Conservation (phyloP, 2,329 filamentous ascomycete species). For the Fusarium neocosmosporiellum region DNA sequence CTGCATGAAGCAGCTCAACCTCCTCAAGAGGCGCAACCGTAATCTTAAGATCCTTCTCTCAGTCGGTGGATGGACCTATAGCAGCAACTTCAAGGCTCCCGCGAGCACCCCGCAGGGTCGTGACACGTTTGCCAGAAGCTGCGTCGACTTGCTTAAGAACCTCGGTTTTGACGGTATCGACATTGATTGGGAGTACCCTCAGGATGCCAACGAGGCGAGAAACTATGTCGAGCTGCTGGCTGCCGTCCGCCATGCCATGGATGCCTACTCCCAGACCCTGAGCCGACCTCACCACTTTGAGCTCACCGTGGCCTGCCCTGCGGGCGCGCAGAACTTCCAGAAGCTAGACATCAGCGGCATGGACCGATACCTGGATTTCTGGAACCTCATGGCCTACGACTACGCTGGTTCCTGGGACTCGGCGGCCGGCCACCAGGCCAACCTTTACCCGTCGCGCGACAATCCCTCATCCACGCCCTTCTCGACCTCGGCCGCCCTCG, state of each 20-base stretch:
- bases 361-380: slow-evolving; percentile 76
- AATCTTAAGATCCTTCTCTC: slow-evolving; percentile 87
- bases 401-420: slow-evolving; percentile 86
- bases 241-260: slow-evolving; percentile 67
- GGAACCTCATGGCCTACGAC: slow-evolving; percentile 91
- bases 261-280: slow-evolving; percentile 63
- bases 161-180: slow-evolving; percentile 81
- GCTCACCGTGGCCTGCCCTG: slow-evolving; percentile 72
- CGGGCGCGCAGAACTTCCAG: slow-evolving; percentile 70
- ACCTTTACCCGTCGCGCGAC: slow-evolving; percentile 70
- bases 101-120: slow-evolving; percentile 78
- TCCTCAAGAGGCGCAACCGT: slow-evolving; percentile 84
- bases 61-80: slow-evolving; percentile 95
- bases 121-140: slow-evolving; percentile 76
- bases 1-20: slow-evolving; percentile 87
- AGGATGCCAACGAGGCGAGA: slow-evolving; percentile 63
- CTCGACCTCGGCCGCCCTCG: slow-evolving; percentile 76
- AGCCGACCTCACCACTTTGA: slow-evolving; percentile 65
- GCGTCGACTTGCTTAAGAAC: slow-evolving; percentile 81
- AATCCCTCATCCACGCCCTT: slow-evolving; percentile 80
- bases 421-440: slow-evolving; percentile 80
- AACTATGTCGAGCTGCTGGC: slow-evolving; percentile 70
- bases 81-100: slow-evolving; percentile 81
- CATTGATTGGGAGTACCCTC: slow-evolving; percentile 77
- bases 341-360: slow-evolving; percentile 72